Percentiles rank a stretch among this genome's conserved stretches.
phyloP scores from a whole-genome alignment of 202 grass and related monocot species.

The Digitaria exilis region DNA sequence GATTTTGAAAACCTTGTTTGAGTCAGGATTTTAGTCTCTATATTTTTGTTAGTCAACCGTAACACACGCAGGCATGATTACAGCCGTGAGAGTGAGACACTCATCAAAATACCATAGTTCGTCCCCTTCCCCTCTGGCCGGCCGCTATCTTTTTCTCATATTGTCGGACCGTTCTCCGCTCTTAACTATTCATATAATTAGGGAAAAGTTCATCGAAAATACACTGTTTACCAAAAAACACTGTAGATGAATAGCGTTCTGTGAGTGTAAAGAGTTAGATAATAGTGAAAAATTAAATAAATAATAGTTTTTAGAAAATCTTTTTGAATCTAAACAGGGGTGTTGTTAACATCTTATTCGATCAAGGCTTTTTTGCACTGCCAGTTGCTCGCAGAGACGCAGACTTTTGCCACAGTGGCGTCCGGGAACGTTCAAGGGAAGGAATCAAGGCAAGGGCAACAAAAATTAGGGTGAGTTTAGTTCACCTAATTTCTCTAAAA shows the following conservation, averaged over 20 bases:
- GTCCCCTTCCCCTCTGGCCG: not conserved
- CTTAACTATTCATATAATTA: no score
- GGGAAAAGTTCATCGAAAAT: no score
- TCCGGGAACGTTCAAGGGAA: conserved; percentile 8
- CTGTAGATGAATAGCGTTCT: no score
- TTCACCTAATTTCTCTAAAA: no score
- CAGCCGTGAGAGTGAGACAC: no score
- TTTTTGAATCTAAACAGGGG: no score
- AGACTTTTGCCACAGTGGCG: not conserved
- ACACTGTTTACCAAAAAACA: no score
- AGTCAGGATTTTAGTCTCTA: not conserved
- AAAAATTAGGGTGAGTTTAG: conserved; percentile 38
- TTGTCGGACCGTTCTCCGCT: not conserved
- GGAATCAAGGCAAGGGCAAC: not conserved
- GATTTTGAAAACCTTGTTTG: no score
- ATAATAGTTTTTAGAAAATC: no score
- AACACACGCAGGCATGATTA: not conserved
- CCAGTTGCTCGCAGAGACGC: not conserved
- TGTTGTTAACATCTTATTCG: not conserved
- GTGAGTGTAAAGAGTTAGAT: no score
- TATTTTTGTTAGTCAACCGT: not conserved
- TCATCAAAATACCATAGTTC: not conserved
- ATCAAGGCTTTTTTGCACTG: not conserved
- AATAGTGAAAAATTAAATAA: no score
- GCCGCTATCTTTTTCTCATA: not conserved